Base-by-base conservation (phyloP, 139 green algal species). In the Chlamydomonas schloesseri region DNA sequence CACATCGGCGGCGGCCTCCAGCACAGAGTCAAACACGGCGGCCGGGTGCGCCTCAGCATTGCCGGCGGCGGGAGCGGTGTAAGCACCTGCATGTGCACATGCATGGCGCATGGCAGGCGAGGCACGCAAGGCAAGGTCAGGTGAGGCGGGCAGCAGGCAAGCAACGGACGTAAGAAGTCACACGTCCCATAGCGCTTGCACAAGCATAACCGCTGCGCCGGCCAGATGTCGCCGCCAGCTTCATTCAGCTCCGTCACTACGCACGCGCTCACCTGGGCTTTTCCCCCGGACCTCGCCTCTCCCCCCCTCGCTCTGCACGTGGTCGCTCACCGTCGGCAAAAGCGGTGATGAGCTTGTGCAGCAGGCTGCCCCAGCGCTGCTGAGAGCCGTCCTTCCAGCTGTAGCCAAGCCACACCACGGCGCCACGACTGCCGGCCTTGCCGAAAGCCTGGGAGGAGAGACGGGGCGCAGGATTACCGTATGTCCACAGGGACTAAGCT, bases 391-490 rank as follows among this genome's bases (percentile, higher is more conserved):
- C 75, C 57, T 58, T 57, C 75, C 75, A 82, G 75, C 75, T 82
- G 75, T 82, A 82, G 75, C 75, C 75, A 28, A 82, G 75, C 75
- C 75, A 82, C 57, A 82, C 75, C 15, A 82, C 75, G 3, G 75
- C 75, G 58, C 75, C 75, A 34, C 57, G 57, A 5, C 3, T 29
- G 60, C 75, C 75, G 47, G 57, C 57, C 2, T 37, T 36, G 33
- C 57, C 58, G 75, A 82, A 82, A 3, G 75, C 75, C 75, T 82
- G 75, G 20, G 70, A 0, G 9, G 9, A 33, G 28, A 67, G 37
- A 24, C 6, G 55, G 8, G 55, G 55, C 55, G 55, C 55, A 60
- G 42, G 42, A 8, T 50, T 50, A 50, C n/a, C n/a, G n/a, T n/a
- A n/a, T n/a, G n/a, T n/a, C n/a, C n/a, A n/a, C n/a, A n/a, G n/a